Evolutionary conservation across 1,284 basidiomycete species (phyloP), one percentile per base, ranked within the genome.

Genomic region (Sutorius eximius): DNA sequence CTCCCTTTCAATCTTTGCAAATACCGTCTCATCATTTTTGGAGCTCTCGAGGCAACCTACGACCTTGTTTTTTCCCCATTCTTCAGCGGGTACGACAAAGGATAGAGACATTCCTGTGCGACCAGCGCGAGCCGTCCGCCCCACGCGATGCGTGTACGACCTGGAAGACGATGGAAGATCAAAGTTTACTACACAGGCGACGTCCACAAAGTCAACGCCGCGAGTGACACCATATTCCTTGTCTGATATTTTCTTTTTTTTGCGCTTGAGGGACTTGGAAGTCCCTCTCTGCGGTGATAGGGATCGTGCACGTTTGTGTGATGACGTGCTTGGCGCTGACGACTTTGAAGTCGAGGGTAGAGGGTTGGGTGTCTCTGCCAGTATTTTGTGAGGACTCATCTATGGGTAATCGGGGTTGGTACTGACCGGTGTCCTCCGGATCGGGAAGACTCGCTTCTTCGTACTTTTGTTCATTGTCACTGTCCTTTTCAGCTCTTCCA

Each of bases 151-250:
- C 3, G 92, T 95, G 72, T 99, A 99, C 3, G 93, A 83, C n/a
- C 87, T 87, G 3, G 91, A 81, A 1, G 93, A 89, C 3, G 86
- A 80, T 0, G 97, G 97, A 9, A 99, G 82, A 73, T 99, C 97
- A 73, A 99, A 99, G 77, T 99, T 99, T 74, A 99, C 84, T 9
- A 99, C 97, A 65, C 95, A 98, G 3, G 95, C 89, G 44, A 99
- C 97, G 63, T 97, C 91, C 64, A 98, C 82, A 72, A 99, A 99
- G 75, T 99, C 97, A 59, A 99, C 87, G 2, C 97, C 97, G 42
- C 97, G 91, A 1, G 94, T 95, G 49, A 98, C 92, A 41, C 96
- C 95, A 66, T 95, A 98, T 69, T 97, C 93, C 52, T 82, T 86
- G 66, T 90, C 89, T 11, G 60, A 67, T 24, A 62, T 66, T 60